Percentiles rank a stretch among this genome's conserved stretches.
Evolutionary conservation across 2,329 filamentous ascomycete species (phyloP).

Genomic region (Akanthomyces lecanii): DNA sequence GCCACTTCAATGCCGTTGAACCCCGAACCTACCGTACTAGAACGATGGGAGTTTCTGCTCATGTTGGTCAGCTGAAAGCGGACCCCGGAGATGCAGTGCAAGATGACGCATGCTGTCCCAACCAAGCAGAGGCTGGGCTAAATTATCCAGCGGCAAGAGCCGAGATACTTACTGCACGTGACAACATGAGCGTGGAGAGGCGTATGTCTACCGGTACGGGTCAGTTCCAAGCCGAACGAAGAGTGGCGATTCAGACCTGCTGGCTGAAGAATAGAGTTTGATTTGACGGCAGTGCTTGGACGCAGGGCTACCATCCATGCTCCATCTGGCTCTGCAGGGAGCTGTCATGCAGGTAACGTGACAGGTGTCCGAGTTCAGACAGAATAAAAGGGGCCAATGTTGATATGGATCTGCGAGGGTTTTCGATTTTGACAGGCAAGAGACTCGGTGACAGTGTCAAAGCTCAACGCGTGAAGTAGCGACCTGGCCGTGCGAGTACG

Average conservation of each 20-base stretch:
- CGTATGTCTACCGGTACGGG: neutral
- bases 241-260: neutral
- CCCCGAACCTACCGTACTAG: no score
- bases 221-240: neutral
- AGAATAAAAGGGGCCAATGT: neutral
- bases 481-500: no score
- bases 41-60: no score
- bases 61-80: no score
- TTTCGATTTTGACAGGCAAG: neutral
- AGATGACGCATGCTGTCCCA: neutral
- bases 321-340: neutral
- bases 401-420: neutral
- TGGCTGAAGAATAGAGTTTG: slow-evolving; percentile 1
- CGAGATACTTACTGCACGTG: neutral
- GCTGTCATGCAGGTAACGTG: neutral
- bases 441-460: neutral
- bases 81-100: neutral
- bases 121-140: neutral
- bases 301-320: neutral
- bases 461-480: no score
- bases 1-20: no score
- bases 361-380: neutral
- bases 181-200: neutral
- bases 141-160: neutral
- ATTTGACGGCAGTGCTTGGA: slow-evolving; percentile 3